Evolutionary conservation across 2,329 filamentous ascomycete genomes (phyloP).

Genomic region (Fusarium citri): DNA sequence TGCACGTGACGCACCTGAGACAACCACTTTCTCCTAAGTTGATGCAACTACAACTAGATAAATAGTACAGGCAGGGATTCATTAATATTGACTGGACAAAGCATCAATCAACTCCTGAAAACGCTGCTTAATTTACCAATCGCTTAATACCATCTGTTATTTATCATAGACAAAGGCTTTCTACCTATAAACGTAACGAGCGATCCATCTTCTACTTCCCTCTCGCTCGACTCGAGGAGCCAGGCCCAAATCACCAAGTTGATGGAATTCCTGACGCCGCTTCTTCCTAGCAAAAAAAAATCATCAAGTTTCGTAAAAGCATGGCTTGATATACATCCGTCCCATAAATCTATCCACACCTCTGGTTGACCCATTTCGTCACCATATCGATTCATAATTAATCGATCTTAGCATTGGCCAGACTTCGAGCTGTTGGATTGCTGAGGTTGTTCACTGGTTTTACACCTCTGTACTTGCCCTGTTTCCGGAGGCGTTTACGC

Average conservation of each 20-base stretch:
- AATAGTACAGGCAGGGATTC: neutral
- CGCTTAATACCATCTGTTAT: neutral
- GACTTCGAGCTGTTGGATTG: constrained; percentile 72
- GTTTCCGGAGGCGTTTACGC: constrained; percentile 87
- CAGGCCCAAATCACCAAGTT: neutral
- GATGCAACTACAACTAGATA: constrained; percentile 7
- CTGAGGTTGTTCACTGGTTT: constrained; percentile 85
- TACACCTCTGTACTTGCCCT: constrained; percentile 81
- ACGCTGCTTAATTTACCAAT: neutral
- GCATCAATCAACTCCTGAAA: neutral
- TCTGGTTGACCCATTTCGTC: neutral
- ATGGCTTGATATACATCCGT: neutral
- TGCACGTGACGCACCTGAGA: constrained; percentile 31
- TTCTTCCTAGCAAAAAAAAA: constrained; percentile 23
- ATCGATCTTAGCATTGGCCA: constrained; percentile 81
- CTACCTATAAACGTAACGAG: constrained; percentile 22
- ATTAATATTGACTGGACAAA: neutral
- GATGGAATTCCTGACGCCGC: constrained; percentile 13
- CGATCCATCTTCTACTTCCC: constrained; percentile 4
- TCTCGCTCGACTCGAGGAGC: neutral
- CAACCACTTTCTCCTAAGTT: constrained; percentile 5
- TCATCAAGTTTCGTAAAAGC: constrained; percentile 26
- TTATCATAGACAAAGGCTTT: neutral
- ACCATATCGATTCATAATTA: constrained; percentile 50
- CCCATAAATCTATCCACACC: constrained; percentile 1